Conservation (phyloP, 2,329 filamentous ascomycete species). For the Aspergillus clavatus region DNA sequence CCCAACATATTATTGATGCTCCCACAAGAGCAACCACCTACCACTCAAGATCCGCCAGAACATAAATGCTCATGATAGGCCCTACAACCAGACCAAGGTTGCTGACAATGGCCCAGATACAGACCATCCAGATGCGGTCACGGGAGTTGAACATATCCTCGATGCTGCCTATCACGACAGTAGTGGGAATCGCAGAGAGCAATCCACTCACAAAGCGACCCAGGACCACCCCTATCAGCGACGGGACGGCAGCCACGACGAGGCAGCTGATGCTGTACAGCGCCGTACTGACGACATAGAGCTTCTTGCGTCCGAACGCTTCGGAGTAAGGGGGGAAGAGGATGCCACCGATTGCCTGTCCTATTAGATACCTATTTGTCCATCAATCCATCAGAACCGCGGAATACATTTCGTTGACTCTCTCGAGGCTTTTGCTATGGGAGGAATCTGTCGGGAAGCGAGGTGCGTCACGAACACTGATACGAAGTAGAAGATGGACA, state of each 20-base stretch:
- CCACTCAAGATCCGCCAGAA: slow-evolving; percentile 38
- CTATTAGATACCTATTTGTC: slow-evolving; percentile 31
- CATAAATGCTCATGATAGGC: slow-evolving; percentile 43
- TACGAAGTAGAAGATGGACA: slow-evolving; percentile 31
- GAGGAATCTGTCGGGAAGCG: background rate
- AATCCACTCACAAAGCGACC: slow-evolving; percentile 44
- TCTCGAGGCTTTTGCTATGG: too few relatives aligned
- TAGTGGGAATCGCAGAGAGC: slow-evolving; percentile 45
- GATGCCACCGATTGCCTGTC: slow-evolving; percentile 31
- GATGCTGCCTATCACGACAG: slow-evolving; percentile 46
- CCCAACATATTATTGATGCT: too few relatives aligned
- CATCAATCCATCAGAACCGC: background rate
- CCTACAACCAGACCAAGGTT: slow-evolving; percentile 43
- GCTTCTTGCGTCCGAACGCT: slow-evolving; percentile 35
- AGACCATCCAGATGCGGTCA: slow-evolving; percentile 45
- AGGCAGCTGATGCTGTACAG: slow-evolving; percentile 31
- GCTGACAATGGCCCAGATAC: slow-evolving; percentile 42
- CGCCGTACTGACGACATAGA: slow-evolving; percentile 30
- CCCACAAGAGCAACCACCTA: slow-evolving; percentile 14
- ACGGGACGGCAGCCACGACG: slow-evolving; percentile 36
- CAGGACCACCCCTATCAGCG: slow-evolving; percentile 34
- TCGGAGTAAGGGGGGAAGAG: slow-evolving; percentile 37
- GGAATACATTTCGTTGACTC: too few relatives aligned
- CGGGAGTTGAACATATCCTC: slow-evolving; percentile 48
- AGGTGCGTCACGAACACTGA: slow-evolving; percentile 7